Evolutionary conservation across 371 early-diverging fungal genomes (phyloP).

Genomic region (Rhizopus sp.): DNA sequence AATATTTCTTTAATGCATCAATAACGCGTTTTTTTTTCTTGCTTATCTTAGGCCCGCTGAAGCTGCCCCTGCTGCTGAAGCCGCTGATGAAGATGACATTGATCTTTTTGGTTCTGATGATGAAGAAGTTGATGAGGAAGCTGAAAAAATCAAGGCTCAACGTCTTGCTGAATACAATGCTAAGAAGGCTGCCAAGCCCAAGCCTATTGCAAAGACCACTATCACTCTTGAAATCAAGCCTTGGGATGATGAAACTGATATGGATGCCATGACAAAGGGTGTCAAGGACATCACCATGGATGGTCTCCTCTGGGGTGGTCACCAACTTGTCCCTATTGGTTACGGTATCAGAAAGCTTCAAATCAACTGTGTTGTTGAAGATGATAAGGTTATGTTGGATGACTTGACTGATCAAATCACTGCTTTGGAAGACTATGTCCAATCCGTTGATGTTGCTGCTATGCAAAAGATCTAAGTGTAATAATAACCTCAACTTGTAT

Average conservation of each 20-base stretch:
- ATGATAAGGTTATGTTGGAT: constrained; percentile 80
- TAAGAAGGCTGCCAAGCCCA: constrained; percentile 94
- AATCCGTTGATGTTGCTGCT: constrained; percentile 91
- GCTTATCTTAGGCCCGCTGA: constrained; percentile 25
- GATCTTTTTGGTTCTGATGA: constrained; percentile 97
- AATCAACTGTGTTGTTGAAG: constrained; percentile 92
- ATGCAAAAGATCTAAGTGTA: constrained; percentile 90
- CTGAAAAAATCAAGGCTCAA: constrained; percentile 84
- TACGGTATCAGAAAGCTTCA: constrained; percentile 93
- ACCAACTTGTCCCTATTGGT: constrained; percentile 80
- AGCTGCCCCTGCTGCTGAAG: constrained; percentile 61
- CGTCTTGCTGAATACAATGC: constrained; percentile 92
- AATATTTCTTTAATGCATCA: neutral
- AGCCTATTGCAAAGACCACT: constrained; percentile 90
- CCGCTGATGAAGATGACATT: constrained; percentile 90
- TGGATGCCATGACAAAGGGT: constrained; percentile 71
- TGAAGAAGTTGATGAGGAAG: constrained; percentile 89
- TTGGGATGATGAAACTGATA: constrained; percentile 96
- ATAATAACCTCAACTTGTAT: neutral
- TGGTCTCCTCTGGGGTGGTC: constrained; percentile 91
- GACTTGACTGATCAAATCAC: constrained; percentile 80
- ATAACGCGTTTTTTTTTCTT: constrained; percentile 3
- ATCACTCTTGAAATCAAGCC: constrained; percentile 94
- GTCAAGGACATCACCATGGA: constrained; percentile 83
- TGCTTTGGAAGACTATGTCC: constrained; percentile 84